A percentile compares a stretch with the other conserved stretches of the same genome.
These are phyloP conservation scores for Vanderwaltozyma tropicalis DNA, from an alignment of 805 yeast genomes.

Conservation along the genomic window DNA sequence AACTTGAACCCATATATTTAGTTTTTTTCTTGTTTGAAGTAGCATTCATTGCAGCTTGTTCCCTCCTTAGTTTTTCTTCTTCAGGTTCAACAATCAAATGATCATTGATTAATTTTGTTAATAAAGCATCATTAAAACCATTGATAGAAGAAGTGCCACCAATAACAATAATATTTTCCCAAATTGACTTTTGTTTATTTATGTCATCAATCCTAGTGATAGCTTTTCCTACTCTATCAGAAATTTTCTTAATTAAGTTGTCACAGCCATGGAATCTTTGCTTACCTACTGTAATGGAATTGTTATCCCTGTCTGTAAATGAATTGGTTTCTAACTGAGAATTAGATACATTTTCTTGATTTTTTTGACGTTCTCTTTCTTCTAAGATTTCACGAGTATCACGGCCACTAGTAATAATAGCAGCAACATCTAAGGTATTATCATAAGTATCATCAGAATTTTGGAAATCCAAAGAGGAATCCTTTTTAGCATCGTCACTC, in stretches of 20 bases:
- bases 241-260: conserved; percentile 44
- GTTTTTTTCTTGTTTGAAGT: conserved; percentile 21
- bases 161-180: conserved; percentile 68
- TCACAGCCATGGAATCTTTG: conserved; percentile 80
- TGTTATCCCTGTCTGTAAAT: conserved; percentile 52
- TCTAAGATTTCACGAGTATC: conserved; percentile 62
- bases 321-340: conserved; percentile 62
- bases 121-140: conserved; percentile 66
- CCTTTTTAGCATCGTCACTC: conserved; percentile 51
- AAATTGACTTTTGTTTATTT: conserved; percentile 66
- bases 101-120: conserved; percentile 46
- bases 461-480: conserved; percentile 50
- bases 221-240: conserved; percentile 42
- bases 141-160: conserved; percentile 70
- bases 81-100: conserved; percentile 36
- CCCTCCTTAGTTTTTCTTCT: conserved; percentile 19
- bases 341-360: conserved; percentile 36
- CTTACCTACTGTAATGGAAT: conserved; percentile 62
- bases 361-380: conserved; percentile 44
- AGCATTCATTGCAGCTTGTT: conserved; percentile 24
- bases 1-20: conserved; percentile 19
- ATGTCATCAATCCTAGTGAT: conserved; percentile 54
- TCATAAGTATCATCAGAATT: conserved; percentile 39
- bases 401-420: conserved; percentile 65
- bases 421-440: conserved; percentile 79